These are phyloP conservation scores for Cladophialophora chaetospira DNA, from an alignment of 2,329 filamentous ascomycete species.

Conservation along the genomic window DNA sequence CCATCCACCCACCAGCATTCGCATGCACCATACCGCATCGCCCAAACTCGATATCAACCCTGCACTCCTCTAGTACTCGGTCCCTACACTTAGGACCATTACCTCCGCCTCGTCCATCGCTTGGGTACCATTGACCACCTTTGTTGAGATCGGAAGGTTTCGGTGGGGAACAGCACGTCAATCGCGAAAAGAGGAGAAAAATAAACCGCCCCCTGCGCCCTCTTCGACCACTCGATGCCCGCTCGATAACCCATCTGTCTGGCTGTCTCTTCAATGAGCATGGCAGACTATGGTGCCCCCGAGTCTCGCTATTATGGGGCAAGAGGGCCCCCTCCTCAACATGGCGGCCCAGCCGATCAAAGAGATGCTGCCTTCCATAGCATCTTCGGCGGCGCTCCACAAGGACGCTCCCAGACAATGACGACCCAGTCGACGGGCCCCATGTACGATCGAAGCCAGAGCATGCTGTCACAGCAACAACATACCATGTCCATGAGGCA, in stretches of 20 bases:
- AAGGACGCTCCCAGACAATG: slow-evolving; percentile 94
- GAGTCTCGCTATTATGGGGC: slow-evolving; percentile 58
- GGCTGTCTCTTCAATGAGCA: slow-evolving; percentile 41
- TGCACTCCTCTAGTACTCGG: background rate
- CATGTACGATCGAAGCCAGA: slow-evolving; percentile 72
- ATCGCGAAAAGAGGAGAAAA: slow-evolving; percentile 13
- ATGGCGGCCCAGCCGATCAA: slow-evolving; percentile 62
- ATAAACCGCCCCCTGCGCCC: slow-evolving; percentile 10
- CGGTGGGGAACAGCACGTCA: background rate
- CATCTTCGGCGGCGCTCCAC: slow-evolving; percentile 86
- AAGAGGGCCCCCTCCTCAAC: slow-evolving; percentile 52
- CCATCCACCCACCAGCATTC: slow-evolving; percentile 3
- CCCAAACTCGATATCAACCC: slow-evolving; percentile 9
- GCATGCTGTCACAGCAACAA: slow-evolving; percentile 61
- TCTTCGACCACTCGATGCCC: slow-evolving; percentile 20
- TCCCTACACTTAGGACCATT: background rate
- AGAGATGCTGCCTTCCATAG: slow-evolving; percentile 94
- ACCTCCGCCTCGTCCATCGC: background rate
- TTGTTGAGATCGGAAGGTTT: background rate
- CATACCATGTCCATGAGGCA: slow-evolving; percentile 47
- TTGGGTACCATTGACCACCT: background rate
- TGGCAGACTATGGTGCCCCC: slow-evolving; percentile 67
- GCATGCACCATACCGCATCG: slow-evolving; percentile 5
- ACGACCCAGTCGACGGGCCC: slow-evolving; percentile 71
- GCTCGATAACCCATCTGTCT: slow-evolving; percentile 19